These are phyloP conservation scores for Fusarium fujikuroi DNA, from an alignment of 2,329 filamentous ascomycete genomes.

Conservation along the genomic window DNA sequence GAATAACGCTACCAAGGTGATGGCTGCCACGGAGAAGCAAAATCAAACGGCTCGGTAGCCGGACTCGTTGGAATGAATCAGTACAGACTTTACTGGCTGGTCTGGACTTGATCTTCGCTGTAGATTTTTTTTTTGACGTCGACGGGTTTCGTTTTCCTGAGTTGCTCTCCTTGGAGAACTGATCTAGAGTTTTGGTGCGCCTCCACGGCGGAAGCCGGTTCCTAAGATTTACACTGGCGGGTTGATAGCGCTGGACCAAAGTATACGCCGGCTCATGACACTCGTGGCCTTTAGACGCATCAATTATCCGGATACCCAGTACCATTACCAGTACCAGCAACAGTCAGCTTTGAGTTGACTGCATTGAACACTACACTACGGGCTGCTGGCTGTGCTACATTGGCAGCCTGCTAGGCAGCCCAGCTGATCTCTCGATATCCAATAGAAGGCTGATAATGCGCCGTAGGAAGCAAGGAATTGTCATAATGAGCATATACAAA, in stretches of 20 bases:
- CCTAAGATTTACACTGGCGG: slow-evolving; percentile 3
- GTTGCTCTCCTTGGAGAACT: neutral
- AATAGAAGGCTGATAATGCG: slow-evolving; percentile 22
- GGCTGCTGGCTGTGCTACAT: slow-evolving; percentile 24
- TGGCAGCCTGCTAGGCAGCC: slow-evolving; percentile 27
- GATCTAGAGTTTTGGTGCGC: slow-evolving; percentile 1
- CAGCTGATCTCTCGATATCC: slow-evolving; percentile 30
- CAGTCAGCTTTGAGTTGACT: neutral
- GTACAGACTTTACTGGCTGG: slow-evolving; percentile 3
- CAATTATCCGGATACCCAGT: neutral
- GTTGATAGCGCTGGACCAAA: slow-evolving; percentile 5
- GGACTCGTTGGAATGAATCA: slow-evolving; percentile 38
- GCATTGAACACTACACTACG: slow-evolving; percentile 8
- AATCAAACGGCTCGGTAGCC: slow-evolving; percentile 29
- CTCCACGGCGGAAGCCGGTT: slow-evolving; percentile 6
- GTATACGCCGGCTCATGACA: slow-evolving; percentile 1
- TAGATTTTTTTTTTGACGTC: neutral
- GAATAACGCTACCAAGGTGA: slow-evolving; percentile 22
- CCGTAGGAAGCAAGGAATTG: slow-evolving; percentile 27
- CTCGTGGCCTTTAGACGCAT: neutral
- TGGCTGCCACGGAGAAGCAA: slow-evolving; percentile 12
- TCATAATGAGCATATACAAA: slow-evolving; percentile 34
- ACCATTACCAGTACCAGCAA: neutral
- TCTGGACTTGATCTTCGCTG: slow-evolving; percentile 4
- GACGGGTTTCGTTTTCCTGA: slow-evolving; percentile 18